Percentiles rank a stretch among this genome's conserved stretches.
Conservation (phyloP, 2,329 filamentous ascomycete species). For the Alternaria arborescens region DNA sequence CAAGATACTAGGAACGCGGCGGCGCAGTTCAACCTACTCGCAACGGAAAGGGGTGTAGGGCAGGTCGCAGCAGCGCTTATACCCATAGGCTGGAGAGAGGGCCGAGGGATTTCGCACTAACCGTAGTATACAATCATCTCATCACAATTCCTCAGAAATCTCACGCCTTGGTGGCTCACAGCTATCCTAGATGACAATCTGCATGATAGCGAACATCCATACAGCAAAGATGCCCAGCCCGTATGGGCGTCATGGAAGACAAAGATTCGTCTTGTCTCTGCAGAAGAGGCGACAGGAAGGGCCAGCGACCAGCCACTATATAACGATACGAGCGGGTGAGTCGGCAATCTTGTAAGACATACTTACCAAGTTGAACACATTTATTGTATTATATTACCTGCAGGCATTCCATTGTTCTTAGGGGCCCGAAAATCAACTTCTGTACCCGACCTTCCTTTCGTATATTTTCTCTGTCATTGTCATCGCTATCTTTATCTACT, state of each 20-base stretch:
- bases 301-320: not conserved
- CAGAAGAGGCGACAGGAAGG: not conserved
- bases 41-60: slow-evolving; percentile 87
- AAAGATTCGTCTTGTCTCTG: not conserved
- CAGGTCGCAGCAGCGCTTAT: slow-evolving; percentile 89
- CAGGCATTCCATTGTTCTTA: not conserved
- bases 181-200: not conserved
- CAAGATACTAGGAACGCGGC: slow-evolving; percentile 94
- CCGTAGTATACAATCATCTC: not conserved
- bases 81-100: slow-evolving; percentile 81
- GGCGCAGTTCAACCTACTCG: slow-evolving; percentile 91
- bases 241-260: not conserved
- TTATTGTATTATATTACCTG: slow-evolving; percentile 15
- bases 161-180: not conserved
- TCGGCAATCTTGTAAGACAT: not conserved
- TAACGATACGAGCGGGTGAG: not conserved
- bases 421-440: not conserved
- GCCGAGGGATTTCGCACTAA: slow-evolving; percentile 15
- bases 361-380: not conserved
- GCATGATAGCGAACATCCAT: not conserved
- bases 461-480: not conserved
- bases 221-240: not conserved
- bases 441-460: not conserved
- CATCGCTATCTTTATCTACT: not conserved
- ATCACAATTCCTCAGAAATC: not conserved